Evolutionary conservation across 495 filamentous ascomycete species (phyloP).

Genomic region (Penicillium coprophilum): DNA sequence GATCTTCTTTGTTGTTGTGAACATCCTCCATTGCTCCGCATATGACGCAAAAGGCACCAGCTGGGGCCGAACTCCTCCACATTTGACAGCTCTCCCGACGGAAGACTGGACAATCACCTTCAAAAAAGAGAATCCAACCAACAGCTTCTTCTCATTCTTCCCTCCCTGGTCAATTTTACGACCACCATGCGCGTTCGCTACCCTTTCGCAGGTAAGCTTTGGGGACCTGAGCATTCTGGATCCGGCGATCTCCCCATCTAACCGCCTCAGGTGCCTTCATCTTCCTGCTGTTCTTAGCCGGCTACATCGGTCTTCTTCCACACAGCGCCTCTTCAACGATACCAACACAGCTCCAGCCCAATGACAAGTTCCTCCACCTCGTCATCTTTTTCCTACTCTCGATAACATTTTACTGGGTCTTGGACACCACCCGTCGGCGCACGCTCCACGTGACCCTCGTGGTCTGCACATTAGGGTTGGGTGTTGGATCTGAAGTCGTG

Average conservation of each 20-base stretch:
- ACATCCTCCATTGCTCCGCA: slow-evolving; percentile 18
- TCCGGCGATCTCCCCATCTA: slow-evolving; percentile 16
- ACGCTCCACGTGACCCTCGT: slow-evolving; percentile 81
- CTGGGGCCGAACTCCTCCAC: slow-evolving; percentile 24
- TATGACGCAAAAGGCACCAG: slow-evolving; percentile 34
- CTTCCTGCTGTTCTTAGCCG: slow-evolving; percentile 71
- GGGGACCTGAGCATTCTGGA: slow-evolving; percentile 1
- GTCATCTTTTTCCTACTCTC: slow-evolving; percentile 89
- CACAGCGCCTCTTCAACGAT: slow-evolving; percentile 58
- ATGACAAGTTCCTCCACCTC: slow-evolving; percentile 90
- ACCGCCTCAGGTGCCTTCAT: slow-evolving; percentile 61
- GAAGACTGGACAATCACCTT: background rate
- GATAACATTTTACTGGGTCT: slow-evolving; percentile 90
- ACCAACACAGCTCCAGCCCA: slow-evolving; percentile 64
- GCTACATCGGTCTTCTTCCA: slow-evolving; percentile 72
- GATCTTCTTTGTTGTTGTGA: slow-evolving; percentile 3
- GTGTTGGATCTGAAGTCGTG: slow-evolving; percentile 80
- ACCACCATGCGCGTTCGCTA: slow-evolving; percentile 66
- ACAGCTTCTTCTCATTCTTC: background rate
- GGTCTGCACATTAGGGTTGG: slow-evolving; percentile 69
- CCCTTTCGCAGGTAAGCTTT: slow-evolving; percentile 66
- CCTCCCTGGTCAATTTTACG: background rate
- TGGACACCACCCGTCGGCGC: slow-evolving; percentile 85
- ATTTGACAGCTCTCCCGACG: slow-evolving; percentile 11
- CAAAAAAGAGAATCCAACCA: background rate